Evolutionary conservation across 805 yeast species (phyloP).

Genomic region (Lachancea fermentati): DNA sequence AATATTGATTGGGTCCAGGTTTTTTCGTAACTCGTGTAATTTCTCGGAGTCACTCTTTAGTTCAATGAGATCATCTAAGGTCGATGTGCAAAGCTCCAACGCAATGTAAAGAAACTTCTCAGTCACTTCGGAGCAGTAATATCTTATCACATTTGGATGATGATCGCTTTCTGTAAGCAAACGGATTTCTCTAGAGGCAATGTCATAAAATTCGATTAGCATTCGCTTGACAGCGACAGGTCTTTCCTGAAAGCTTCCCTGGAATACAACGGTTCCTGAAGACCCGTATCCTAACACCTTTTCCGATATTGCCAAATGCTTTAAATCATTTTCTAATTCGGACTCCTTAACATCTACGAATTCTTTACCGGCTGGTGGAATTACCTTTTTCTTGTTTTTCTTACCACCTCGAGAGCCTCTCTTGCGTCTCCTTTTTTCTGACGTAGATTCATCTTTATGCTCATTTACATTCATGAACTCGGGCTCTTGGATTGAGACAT

Average conservation of each 20-base stretch:
- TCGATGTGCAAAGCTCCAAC: slow-evolving; percentile 81
- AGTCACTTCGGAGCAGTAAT: slow-evolving; percentile 87
- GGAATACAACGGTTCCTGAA: slow-evolving; percentile 91
- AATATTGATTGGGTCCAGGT: slow-evolving; percentile 47
- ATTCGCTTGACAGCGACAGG: slow-evolving; percentile 95
- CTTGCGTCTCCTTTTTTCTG: slow-evolving; percentile 51
- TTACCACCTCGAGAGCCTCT: slow-evolving; percentile 86
- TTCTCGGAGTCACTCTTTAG: slow-evolving; percentile 35
- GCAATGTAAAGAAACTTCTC: slow-evolving; percentile 91
- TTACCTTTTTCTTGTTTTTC: slow-evolving; percentile 38
- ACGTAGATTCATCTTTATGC: slow-evolving; percentile 11
- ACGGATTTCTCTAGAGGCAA: slow-evolving; percentile 87
- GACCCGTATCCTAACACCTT: slow-evolving; percentile 90
- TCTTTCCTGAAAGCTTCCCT: slow-evolving; percentile 84
- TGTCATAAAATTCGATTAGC: slow-evolving; percentile 87
- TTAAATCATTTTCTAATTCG: slow-evolving; percentile 32
- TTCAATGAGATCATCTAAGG: slow-evolving; percentile 80
- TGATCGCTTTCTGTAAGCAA: slow-evolving; percentile 90
- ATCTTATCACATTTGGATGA: slow-evolving; percentile 90
- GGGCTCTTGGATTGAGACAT: slow-evolving; percentile 9
- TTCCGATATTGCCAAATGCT: slow-evolving; percentile 59
- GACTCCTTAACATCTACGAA: slow-evolving; percentile 10
- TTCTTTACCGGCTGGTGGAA: slow-evolving; percentile 1
- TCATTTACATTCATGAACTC: slow-evolving; percentile 10
- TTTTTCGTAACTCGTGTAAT: slow-evolving; percentile 34